Percentiles rank a stretch among this genome's conserved stretches.
These are phyloP conservation scores for Linaria vulgaris DNA, from an alignment of 257 asterid species.

Conservation along the genomic window DNA sequence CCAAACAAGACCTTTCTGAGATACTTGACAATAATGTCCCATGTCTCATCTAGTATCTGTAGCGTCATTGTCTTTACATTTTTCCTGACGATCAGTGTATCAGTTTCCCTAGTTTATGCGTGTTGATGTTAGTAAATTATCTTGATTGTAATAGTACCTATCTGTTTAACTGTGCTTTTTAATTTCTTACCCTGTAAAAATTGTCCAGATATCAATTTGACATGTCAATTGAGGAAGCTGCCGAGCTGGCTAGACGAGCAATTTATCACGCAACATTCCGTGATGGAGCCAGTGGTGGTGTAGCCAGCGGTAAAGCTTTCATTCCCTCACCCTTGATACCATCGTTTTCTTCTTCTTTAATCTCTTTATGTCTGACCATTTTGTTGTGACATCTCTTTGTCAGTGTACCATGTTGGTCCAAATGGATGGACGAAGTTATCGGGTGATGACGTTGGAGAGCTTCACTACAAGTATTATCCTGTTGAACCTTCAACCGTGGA, in stretches of 20 bases:
- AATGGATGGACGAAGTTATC: conserved; percentile 86
- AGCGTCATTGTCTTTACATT: background rate
- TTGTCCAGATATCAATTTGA: conserved; percentile 54
- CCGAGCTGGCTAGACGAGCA: conserved; percentile 79
- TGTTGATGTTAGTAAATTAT: background rate
- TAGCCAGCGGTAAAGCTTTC: conserved; percentile 63
- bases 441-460: conserved; percentile 94
- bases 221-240: conserved; percentile 82
- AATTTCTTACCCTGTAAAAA: conserved; percentile 1
- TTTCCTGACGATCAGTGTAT: background rate
- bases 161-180: background rate
- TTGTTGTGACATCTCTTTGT: conserved; percentile 25
- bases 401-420: conserved; percentile 88
- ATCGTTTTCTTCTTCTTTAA: background rate
- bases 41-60: background rate
- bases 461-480: conserved; percentile 71
- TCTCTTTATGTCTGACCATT: background rate
- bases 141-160: background rate
- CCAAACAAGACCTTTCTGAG: background rate
- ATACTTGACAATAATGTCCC: background rate
- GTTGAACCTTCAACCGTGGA: conserved; percentile 68
- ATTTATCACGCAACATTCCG: conserved; percentile 89
- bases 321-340: background rate
- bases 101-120: background rate
- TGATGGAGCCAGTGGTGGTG: conserved; percentile 92